Evolutionary conservation across 495 filamentous ascomycete genomes (phyloP).

Genomic region (Penicillium tannophilum): DNA sequence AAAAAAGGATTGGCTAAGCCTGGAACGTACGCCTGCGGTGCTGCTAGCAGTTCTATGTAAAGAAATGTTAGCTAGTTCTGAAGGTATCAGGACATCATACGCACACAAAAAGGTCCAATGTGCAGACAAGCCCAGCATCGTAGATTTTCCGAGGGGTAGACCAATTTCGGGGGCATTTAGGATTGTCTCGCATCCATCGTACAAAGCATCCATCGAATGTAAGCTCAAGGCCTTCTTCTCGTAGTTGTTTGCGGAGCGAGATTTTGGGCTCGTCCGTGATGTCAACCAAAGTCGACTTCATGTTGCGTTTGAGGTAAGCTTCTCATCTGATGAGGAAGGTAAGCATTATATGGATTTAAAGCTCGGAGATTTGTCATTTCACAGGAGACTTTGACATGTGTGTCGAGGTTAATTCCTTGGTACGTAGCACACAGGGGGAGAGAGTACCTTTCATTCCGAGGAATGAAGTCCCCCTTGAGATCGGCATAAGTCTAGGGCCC

Average conservation of each 20-base stretch:
- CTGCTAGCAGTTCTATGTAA: constrained; percentile 40
- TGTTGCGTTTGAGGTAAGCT: constrained; percentile 3
- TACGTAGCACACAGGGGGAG: constrained; percentile 4
- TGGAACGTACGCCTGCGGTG: constrained; percentile 40
- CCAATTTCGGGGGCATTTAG: constrained; percentile 48
- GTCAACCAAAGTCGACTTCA: constrained; percentile 15
- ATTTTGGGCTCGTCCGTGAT: constrained; percentile 20
- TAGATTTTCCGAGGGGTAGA: constrained; percentile 33
- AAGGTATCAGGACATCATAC: not conserved
- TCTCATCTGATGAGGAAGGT: not conserved
- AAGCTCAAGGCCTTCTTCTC: constrained; percentile 31
- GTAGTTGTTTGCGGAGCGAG: constrained; percentile 20
- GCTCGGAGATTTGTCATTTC: not conserved
- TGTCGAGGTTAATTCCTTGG: not conserved
- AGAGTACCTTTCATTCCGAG: not conserved
- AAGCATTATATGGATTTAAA: not conserved
- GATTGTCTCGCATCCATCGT: constrained; percentile 38
- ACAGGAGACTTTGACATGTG: not conserved
- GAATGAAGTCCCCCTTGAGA: constrained; percentile 13
- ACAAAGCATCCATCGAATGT: constrained; percentile 40
- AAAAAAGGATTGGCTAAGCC: not conserved
- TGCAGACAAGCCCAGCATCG: constrained; percentile 37
- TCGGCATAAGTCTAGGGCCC: not conserved
- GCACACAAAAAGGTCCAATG: constrained; percentile 48
- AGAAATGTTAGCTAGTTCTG: constrained; percentile 9